Conservation (phyloP, 495 filamentous ascomycete species). For the Hyaloscypha variabilis region DNA sequence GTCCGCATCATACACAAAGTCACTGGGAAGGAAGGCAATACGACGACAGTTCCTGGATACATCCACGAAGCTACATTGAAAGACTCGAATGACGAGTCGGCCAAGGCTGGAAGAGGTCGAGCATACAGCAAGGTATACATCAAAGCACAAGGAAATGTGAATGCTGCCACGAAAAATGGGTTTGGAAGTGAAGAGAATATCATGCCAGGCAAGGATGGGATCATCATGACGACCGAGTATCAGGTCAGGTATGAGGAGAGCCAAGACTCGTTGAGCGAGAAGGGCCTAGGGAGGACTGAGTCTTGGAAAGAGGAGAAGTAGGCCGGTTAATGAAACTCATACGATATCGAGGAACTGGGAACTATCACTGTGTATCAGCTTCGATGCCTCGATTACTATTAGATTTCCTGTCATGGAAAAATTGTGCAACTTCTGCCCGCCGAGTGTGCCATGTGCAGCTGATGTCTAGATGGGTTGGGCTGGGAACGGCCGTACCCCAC, state of each 20-base stretch:
- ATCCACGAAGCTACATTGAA: slow-evolving; percentile 15
- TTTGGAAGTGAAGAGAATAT: slow-evolving; percentile 25
- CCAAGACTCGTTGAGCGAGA: slow-evolving; percentile 24
- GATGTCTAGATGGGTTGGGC: no score
- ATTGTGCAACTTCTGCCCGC: no score
- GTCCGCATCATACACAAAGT: slow-evolving; percentile 21
- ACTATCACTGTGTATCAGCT: not conserved
- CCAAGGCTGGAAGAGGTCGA: slow-evolving; percentile 19
- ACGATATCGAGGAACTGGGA: slow-evolving; percentile 6
- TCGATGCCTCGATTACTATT: slow-evolving; percentile 5
- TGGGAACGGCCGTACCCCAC: not conserved
- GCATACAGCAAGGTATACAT: slow-evolving; percentile 16
- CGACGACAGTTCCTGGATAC: slow-evolving; percentile 14
- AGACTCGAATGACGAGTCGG: slow-evolving; percentile 15
- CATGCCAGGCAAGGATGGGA: slow-evolving; percentile 15
- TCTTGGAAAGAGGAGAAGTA: slow-evolving; percentile 21
- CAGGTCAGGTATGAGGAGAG: slow-evolving; percentile 28
- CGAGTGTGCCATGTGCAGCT: no score
- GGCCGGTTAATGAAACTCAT: slow-evolving; percentile 13
- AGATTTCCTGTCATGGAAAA: not conserved
- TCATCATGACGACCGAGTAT: slow-evolving; percentile 23
- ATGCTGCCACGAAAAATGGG: slow-evolving; percentile 12
- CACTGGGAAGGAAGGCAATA: slow-evolving; percentile 17
- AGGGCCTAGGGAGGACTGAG: slow-evolving; percentile 18
- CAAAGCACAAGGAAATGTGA: slow-evolving; percentile 4